Evolutionary conservation across 257 asterid genomes (phyloP).

Genomic region (Solanum lycopersicoides): DNA sequence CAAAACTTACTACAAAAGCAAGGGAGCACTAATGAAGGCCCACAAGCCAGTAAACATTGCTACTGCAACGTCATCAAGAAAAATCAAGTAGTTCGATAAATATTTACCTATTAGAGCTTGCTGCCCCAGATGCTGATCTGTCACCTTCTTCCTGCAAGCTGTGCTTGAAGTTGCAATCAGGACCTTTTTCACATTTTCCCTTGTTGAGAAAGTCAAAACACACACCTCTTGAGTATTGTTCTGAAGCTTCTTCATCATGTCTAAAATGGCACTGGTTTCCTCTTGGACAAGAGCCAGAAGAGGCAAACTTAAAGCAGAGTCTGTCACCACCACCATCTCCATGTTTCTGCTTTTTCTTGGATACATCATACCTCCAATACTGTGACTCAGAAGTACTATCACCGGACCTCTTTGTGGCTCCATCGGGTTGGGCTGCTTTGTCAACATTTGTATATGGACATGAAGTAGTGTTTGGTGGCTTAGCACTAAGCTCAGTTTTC

Average conservation of each 20-base stretch:
- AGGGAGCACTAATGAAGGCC: background rate
- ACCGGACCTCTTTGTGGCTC: conserved; percentile 42
- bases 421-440: conserved; percentile 27
- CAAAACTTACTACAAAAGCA: background rate
- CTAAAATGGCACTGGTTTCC: conserved; percentile 77
- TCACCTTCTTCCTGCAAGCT: conserved; percentile 61
- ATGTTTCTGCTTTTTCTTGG: conserved; percentile 66
- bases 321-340: conserved; percentile 60
- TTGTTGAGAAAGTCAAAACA: conserved; percentile 93
- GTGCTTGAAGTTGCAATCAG: conserved; percentile 86
- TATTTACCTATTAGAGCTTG: conserved; percentile 46
- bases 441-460: conserved; percentile 48
- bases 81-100: background rate
- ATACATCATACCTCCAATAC: conserved; percentile 88
- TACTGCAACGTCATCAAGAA: background rate
- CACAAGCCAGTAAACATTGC: background rate
- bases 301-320: conserved; percentile 76
- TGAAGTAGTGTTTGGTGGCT: conserved; percentile 67
- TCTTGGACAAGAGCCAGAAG: conserved; percentile 89
- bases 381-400: conserved; percentile 63
- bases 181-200: conserved; percentile 94
- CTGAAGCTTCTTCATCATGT: conserved; percentile 88
- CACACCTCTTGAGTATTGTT: conserved; percentile 78
- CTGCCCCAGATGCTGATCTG: conserved; percentile 47
- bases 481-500: conserved; percentile 50